These are phyloP conservation scores for Amanita molliuscula DNA, from an alignment of 768 basidiomycete species.

Conservation along the genomic window DNA sequence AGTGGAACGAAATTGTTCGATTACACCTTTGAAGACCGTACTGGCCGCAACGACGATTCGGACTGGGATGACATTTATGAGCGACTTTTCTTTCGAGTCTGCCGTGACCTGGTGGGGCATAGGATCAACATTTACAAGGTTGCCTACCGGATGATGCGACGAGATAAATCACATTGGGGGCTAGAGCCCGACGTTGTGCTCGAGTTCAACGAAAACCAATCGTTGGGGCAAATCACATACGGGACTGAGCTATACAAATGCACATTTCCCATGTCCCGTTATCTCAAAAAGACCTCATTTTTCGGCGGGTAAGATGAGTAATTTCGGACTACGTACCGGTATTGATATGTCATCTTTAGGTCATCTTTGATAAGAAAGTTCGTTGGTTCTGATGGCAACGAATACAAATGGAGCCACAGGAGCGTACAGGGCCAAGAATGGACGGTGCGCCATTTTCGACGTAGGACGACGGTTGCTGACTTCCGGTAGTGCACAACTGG, in stretches of 20 bases:
- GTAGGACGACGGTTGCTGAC: not conserved
- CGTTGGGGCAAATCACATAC: conserved; percentile 53
- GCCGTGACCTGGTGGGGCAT: conserved; percentile 28
- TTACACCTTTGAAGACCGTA: conserved; percentile 59
- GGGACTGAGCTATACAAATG: conserved; percentile 26
- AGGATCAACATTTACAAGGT: conserved; percentile 55
- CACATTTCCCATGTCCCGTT: conserved; percentile 51
- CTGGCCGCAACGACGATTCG: conserved; percentile 38
- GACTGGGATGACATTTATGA: conserved; percentile 79
- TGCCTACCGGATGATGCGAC: conserved; percentile 51
- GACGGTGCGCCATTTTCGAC: conserved; percentile 43
- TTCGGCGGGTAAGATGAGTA: conserved; percentile 49
- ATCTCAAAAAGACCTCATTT: conserved; percentile 51
- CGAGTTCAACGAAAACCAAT: conserved; percentile 47
- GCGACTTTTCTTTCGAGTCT: conserved; percentile 57
- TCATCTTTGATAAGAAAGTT: conserved; percentile 63
- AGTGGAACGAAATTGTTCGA: conserved; percentile 25
- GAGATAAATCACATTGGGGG: conserved; percentile 41
- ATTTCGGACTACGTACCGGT: not conserved
- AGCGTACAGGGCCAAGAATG: conserved; percentile 55
- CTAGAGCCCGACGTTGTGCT: conserved; percentile 46
- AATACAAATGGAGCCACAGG: conserved; percentile 60
- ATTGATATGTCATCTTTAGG: conserved; percentile 14
- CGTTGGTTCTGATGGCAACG: conserved; percentile 53
- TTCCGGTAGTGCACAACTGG: conserved; percentile 40